Evolutionary conservation across 169 alveolate genomes (phyloP).

Genomic region (Besnoitia besnoiti): DNA sequence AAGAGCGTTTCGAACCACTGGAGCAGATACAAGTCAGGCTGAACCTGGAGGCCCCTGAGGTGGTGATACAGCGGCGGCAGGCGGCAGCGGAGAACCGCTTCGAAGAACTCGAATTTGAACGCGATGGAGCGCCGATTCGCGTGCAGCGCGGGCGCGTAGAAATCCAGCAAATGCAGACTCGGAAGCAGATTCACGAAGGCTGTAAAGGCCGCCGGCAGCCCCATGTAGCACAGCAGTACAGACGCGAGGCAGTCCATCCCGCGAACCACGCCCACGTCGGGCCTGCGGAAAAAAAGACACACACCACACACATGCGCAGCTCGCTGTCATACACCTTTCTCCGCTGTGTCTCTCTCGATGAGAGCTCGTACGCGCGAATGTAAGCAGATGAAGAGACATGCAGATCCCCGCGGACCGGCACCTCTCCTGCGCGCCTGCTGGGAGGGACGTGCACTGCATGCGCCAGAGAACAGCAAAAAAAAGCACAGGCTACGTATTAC

Average conservation of each 20-base stretch:
- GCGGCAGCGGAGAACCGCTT: slow-evolving; percentile 32
- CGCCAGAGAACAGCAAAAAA: no score
- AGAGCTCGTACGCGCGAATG: no score
- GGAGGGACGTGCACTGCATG: no score
- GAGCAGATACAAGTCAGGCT: slow-evolving; percentile 46
- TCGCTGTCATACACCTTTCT: no score
- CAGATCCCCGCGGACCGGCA: no score
- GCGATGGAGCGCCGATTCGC: slow-evolving; percentile 30
- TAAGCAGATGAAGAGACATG: no score
- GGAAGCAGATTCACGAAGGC: slow-evolving; percentile 50
- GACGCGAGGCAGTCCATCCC: slow-evolving; percentile 53
- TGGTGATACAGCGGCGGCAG: slow-evolving; percentile 46
- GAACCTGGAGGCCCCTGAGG: slow-evolving; percentile 28
- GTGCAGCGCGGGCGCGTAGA: background rate
- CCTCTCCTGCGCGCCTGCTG: no score
- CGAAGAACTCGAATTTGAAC: slow-evolving; percentile 37
- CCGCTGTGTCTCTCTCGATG: no score
- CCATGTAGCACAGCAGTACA: slow-evolving; percentile 31
- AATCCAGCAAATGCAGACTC: slow-evolving; percentile 40
- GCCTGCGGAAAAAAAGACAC: slow-evolving; percentile 40
- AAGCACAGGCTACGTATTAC: no score
- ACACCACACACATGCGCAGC: no score
- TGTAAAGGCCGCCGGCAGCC: background rate
- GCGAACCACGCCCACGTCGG: slow-evolving; percentile 47
- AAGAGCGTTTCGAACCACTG: slow-evolving; percentile 54